Percentiles rank a stretch among this genome's conserved stretches.
phyloP scores from a whole-genome alignment of 2,329 filamentous ascomycete genomes.

The Ophiostoma tasmaniense region DNA sequence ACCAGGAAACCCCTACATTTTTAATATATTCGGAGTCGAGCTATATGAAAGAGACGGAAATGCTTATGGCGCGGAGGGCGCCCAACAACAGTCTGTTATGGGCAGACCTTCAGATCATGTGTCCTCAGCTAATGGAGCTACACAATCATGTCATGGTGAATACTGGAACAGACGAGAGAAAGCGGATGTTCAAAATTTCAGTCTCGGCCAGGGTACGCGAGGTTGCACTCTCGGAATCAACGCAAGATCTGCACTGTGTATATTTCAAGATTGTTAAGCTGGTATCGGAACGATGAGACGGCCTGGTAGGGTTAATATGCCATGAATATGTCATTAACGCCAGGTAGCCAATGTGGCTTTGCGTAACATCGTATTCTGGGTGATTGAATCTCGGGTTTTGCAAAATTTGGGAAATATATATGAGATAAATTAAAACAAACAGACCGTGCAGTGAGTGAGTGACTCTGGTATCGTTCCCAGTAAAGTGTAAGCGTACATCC shows the following conservation, averaged over 20 bases:
- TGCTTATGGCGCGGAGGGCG: slow-evolving; percentile 14
- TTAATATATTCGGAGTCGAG: slow-evolving; percentile 10
- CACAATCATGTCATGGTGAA: neutral
- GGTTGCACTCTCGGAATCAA: neutral
- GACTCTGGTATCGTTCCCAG: slow-evolving; percentile 12
- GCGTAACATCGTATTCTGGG: no score
- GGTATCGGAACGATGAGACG: neutral
- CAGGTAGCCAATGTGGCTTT: no score
- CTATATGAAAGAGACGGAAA: slow-evolving; percentile 10
- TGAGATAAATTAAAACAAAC: neutral
- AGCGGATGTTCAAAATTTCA: neutral
- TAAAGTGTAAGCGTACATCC: neutral
- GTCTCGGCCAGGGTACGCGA: neutral
- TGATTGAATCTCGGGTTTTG: no score
- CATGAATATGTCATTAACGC: neutral
- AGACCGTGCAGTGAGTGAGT: slow-evolving; percentile 6
- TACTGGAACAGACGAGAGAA: neutral
- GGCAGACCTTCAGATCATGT: slow-evolving; percentile 10
- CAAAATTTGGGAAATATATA: neutral
- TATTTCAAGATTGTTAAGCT: neutral
- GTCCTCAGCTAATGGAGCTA: neutral
- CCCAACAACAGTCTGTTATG: slow-evolving; percentile 14
- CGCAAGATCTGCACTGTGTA: neutral
- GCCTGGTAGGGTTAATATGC: no score
- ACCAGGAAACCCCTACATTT: neutral